Evolutionary conservation across 176 grass and related monocot species (phyloP), one percentile per base, ranked within the genome.

Genomic region (Carex parvula): DNA sequence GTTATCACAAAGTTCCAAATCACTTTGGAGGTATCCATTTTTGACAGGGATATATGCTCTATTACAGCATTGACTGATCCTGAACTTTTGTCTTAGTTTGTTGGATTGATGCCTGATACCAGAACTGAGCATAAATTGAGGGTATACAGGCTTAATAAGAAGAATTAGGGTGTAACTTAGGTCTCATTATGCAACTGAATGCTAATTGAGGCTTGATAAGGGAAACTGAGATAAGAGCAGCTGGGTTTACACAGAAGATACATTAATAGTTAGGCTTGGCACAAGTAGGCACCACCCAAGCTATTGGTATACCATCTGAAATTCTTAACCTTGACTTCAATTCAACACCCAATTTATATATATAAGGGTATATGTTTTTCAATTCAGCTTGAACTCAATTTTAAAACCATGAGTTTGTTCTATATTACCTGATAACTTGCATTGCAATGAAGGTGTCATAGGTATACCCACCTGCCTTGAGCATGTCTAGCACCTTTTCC

Each of bases 401-500:
- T 4, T 73, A 80, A 17, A 89, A 84, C 65, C 14, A 91, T 55
- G 86, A 81, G 24, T 56, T 37, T 79, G 62, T 79, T 67, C 48
- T 80, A 71, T 64, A 65, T 80, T 93, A 95, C 96, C 96, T 90
- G 79, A 98, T 85, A 72, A 91, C 91, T 73, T 98, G 96, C 80
- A 98, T 92, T 60, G 86, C 86, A 87, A 93, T 91, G 78, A 90
- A 98, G 33, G 52, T 29, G 91, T 98, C 96, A 85, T 93, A 90
- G 55, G 81, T 81, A 87, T 87, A 88, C 39, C 86, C 89, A 81
- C 92, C 96, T 67, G 33, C 86, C 78, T 83, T 92, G 8, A 98
- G 37, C 88, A 93, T 98, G 8, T 95, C 91, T 87, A 98, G 96
- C 91, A 98, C 91, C 90, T 79, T 77, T 87, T 98, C 95, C 84